A percentile compares a stretch with the other conserved stretches of the same genome.
Evolutionary conservation across 164 flowering plant species (phyloP).

Genomic region (Litsea cubeba): DNA sequence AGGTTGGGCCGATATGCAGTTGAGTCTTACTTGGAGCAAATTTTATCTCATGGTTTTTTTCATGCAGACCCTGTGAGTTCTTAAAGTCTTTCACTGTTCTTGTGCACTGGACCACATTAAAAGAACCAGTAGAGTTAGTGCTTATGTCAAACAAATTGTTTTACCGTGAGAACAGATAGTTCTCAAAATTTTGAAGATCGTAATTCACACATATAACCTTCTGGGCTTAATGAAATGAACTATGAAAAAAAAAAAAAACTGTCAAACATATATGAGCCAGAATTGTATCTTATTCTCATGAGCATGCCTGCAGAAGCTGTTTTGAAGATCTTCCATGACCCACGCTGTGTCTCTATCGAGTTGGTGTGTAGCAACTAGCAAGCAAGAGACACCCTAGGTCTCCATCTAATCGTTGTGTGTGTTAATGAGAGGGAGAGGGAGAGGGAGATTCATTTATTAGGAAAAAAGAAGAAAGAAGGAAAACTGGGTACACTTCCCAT

Average conservation of each 20-base stretch:
- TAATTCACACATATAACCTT: neutral
- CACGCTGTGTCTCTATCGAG: too few relatives aligned
- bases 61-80: constrained; percentile 98
- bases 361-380: too few relatives aligned
- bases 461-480: too few relatives aligned
- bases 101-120: neutral
- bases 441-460: too few relatives aligned
- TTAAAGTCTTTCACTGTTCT: neutral
- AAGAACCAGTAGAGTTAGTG: neutral
- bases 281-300: too few relatives aligned
- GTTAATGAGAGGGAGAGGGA: too few relatives aligned
- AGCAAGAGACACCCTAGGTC: too few relatives aligned
- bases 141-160: neutral
- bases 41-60: constrained; percentile 94
- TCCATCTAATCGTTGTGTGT: too few relatives aligned
- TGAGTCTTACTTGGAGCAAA: constrained; percentile 97
- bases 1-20: constrained; percentile 98
- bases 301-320: too few relatives aligned
- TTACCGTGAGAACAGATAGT: neutral
- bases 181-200: neutral
- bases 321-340: too few relatives aligned
- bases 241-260: neutral
- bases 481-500: too few relatives aligned
- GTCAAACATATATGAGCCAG: too few relatives aligned
- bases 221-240: neutral